Evolutionary conservation across 2,329 filamentous ascomycete genomes (phyloP).

Genomic region (Talaromyces sp.): DNA sequence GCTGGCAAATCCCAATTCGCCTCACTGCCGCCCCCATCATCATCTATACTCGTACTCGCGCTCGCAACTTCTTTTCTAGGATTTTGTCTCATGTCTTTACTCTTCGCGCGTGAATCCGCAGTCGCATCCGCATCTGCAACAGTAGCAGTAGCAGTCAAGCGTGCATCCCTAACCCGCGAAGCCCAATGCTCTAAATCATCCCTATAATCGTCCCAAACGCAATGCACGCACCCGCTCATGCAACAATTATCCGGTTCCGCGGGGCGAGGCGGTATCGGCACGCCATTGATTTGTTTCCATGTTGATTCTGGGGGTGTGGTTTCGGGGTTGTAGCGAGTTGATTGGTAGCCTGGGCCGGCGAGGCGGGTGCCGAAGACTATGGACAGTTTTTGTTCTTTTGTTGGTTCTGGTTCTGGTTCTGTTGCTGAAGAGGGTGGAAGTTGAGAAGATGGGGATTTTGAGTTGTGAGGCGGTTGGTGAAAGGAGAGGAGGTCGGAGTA

Average conservation of each 20-base stretch:
- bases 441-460: constrained; percentile 19
- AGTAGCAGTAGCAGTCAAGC: constrained; percentile 29
- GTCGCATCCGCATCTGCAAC: constrained; percentile 8
- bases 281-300: constrained; percentile 64
- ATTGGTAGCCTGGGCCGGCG: constrained; percentile 67
- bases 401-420: not conserved
- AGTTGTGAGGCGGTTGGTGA: constrained; percentile 21
- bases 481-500: constrained; percentile 41
- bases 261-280: constrained; percentile 77
- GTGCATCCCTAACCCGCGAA: constrained; percentile 60
- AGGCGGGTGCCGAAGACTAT: constrained; percentile 81
- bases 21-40: constrained; percentile 73
- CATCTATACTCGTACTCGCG: constrained; percentile 65
- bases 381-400: constrained; percentile 50
- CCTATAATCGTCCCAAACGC: constrained; percentile 88
- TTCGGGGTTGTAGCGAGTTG: constrained; percentile 52
- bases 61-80: constrained; percentile 44
- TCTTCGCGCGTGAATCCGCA: constrained; percentile 16
- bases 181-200: constrained; percentile 94
- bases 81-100: constrained; percentile 29
- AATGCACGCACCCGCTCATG: constrained; percentile 98
- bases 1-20: constrained; percentile 58
- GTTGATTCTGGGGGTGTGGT: constrained; percentile 58
- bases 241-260: constrained; percentile 96
- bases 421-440: constrained; percentile 22